A percentile compares a stretch with the other conserved stretches of the same genome.
Conservation (phyloP, 176 grass and related monocot species). For the Guadua angustifolia region DNA sequence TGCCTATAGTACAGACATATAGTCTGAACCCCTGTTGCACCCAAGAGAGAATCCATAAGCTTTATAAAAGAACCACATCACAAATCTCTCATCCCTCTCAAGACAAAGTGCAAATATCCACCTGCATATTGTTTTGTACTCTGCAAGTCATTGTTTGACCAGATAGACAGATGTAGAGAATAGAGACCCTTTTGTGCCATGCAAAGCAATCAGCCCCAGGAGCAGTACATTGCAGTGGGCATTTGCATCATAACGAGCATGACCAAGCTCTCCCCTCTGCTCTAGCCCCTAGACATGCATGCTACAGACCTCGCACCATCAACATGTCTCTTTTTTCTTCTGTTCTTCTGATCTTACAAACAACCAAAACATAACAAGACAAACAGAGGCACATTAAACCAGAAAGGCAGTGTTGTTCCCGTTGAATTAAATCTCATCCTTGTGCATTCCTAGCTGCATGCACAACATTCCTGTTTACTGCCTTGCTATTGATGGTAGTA, state of each 20-base stretch:
- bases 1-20: conserved; percentile 52
- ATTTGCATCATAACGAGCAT: conserved; percentile 58
- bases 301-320: conserved; percentile 39
- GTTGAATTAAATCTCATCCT: too few relatives aligned
- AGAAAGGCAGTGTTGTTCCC: too few relatives aligned
- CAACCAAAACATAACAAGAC: not conserved
- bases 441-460: too few relatives aligned
- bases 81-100: conserved; percentile 53
- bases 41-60: conserved; percentile 58
- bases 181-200: conserved; percentile 57
- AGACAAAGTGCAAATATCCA: conserved; percentile 58
- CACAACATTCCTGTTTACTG: not conserved
- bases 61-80: conserved; percentile 65
- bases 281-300: conserved; percentile 45
- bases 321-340: conserved; percentile 7
- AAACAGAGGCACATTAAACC: not conserved
- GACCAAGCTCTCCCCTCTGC: conserved; percentile 45
- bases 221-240: conserved; percentile 52
- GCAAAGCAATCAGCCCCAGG: conserved; percentile 53
- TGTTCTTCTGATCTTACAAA: not conserved
- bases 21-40: conserved; percentile 47
- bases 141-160: conserved; percentile 59
- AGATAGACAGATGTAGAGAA: conserved; percentile 41
- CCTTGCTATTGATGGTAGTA: conserved; percentile 21
- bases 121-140: conserved; percentile 52